These are phyloP conservation scores for Tagetes erecta DNA, from an alignment of 129 eudicot genomes.

Conservation along the genomic window DNA sequence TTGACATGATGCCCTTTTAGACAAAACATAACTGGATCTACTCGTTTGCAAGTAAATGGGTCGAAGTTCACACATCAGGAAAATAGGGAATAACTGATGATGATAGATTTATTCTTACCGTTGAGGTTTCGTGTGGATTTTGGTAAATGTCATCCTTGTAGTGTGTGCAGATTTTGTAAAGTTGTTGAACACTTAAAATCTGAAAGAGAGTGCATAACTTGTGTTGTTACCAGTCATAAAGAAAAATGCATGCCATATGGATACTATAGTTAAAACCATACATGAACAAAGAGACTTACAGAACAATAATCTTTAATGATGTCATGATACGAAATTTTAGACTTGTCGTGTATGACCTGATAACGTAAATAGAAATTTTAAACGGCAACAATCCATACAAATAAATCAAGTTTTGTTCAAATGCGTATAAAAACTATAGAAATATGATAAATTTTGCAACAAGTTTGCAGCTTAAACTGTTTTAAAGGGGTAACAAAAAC, in stretches of 20 bases:
- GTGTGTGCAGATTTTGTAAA: conserved; percentile 72
- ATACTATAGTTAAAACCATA: conserved; percentile 9
- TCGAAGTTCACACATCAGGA: not conserved
- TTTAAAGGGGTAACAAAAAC: conserved; percentile 24
- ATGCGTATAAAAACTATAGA: not conserved
- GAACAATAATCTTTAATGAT: conserved; percentile 72
- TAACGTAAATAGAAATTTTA: not conserved
- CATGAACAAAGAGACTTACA: conserved; percentile 49
- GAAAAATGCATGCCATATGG: not conserved
- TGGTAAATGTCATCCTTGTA: conserved; percentile 60
- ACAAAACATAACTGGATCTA: not conserved
- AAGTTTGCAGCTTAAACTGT: not conserved
- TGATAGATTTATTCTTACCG: conserved; percentile 40
- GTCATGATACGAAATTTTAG: conserved; percentile 57
- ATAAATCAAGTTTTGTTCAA: not conserved
- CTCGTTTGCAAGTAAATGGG: not conserved
- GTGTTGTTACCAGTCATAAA: conserved; percentile 20
- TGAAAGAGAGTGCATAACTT: conserved; percentile 41
- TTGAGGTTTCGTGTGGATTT: conserved; percentile 49
- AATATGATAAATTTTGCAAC: not conserved
- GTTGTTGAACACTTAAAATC: conserved; percentile 69
- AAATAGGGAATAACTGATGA: not conserved
- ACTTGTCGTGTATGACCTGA: conserved; percentile 83
- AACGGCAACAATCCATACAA: not conserved
- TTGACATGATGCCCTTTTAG: not conserved